Conservation (phyloP, 2,329 filamentous ascomycete genomes). For the Alternaria infectoria region DNA sequence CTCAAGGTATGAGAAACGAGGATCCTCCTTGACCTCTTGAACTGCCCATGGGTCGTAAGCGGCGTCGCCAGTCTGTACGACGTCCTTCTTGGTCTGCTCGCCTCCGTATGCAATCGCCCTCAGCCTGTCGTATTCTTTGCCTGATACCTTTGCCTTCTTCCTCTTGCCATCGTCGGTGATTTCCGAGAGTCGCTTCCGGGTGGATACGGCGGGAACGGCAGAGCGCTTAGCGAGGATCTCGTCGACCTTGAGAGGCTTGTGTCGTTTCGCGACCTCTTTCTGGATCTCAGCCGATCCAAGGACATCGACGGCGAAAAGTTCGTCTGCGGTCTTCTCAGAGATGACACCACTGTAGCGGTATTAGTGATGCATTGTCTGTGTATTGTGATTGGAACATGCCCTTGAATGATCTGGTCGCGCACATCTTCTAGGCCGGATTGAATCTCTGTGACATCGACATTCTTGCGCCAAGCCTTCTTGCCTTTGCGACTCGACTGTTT, state of each 20-base stretch:
- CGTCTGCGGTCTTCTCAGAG: conserved; percentile 78
- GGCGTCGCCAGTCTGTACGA: conserved; percentile 64
- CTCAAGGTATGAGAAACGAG: conserved; percentile 69
- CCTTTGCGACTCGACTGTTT: conserved; percentile 93
- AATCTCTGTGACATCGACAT: conserved; percentile 90
- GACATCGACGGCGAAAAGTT: conserved; percentile 85
- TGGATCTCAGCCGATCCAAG: conserved; percentile 71
- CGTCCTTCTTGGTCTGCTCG: conserved; percentile 58
- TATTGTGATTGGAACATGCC: conserved; percentile 60
- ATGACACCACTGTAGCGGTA: conserved; percentile 72
- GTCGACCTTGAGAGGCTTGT: conserved; percentile 85
- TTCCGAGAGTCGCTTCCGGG: conserved; percentile 77
- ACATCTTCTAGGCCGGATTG: conserved; percentile 81
- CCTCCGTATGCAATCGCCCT: conserved; percentile 78
- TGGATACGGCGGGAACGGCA: conserved; percentile 76
- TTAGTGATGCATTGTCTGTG: conserved; percentile 16
- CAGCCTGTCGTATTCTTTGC: conserved; percentile 81
- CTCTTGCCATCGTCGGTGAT: conserved; percentile 69
- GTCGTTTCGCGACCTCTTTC: conserved; percentile 68
- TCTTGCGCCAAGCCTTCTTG: conserved; percentile 98
- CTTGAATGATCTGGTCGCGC: conserved; percentile 88
- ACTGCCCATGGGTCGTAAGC: conserved; percentile 80
- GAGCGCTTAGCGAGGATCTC: conserved; percentile 90
- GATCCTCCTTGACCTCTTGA: conserved; percentile 57
- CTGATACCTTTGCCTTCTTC: conserved; percentile 84